Evolutionary conservation across 371 early-diverging fungal species (phyloP).

Genomic region (Polyrhizophydium stewartii): DNA sequence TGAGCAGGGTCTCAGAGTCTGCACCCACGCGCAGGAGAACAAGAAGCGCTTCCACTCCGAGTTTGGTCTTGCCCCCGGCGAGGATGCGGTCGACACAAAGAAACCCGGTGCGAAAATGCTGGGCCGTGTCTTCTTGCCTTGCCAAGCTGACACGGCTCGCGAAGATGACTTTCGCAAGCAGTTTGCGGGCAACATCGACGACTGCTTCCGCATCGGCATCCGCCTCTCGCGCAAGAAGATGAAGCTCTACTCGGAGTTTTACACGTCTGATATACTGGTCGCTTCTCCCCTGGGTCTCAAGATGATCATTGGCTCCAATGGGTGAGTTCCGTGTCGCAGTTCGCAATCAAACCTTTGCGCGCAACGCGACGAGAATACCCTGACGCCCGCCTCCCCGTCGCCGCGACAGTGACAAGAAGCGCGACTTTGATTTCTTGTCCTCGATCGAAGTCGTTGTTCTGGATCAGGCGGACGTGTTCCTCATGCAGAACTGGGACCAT

Average conservation of each 20-base stretch:
- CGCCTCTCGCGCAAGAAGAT: constrained; percentile 80
- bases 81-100: constrained; percentile 50
- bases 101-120: constrained; percentile 58
- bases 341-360: no score
- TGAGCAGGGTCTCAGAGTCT: no score
- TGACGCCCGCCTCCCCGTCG: no score
- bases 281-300: constrained; percentile 91
- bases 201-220: constrained; percentile 92
- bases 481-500: constrained; percentile 99
- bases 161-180: constrained; percentile 71
- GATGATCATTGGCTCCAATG: constrained; percentile 76
- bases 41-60: constrained; percentile 75
- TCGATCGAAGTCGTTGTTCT: constrained; percentile 86
- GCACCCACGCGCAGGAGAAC: constrained; percentile 56
- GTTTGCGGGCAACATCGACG: constrained; percentile 93
- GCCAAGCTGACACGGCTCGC: neutral
- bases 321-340: constrained; percentile 34
- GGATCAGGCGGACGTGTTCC: constrained; percentile 78
- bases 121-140: neutral
- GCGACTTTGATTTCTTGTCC: constrained; percentile 89
- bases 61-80: constrained; percentile 50
- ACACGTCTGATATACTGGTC: constrained; percentile 84
- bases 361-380: no score
- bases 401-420: constrained; percentile 62
- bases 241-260: constrained; percentile 84